Base-by-base conservation (phyloP, 352 stramenopile species). In the Globisporangium ultimum region DNA sequence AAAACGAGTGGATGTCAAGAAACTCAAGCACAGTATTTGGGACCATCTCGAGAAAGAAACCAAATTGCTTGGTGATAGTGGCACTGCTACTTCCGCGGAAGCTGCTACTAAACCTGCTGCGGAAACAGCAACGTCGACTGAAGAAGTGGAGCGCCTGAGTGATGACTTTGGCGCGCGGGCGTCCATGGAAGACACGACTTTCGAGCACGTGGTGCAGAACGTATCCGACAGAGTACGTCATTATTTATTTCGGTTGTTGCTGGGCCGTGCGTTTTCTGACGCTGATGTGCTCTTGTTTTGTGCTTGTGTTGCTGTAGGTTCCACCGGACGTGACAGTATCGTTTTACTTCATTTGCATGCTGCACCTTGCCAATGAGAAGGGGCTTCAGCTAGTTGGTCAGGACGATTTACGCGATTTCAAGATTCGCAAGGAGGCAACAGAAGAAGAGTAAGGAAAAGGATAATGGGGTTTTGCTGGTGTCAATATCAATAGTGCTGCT, bases 351-450 rank as follows among this genome's bases (percentile, higher is more conserved):
- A 99, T 99, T 58, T 99, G 95, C 63, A 88, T 99, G 61, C 76
- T 99, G n/a, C 97, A 99, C 74, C 80, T 99, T 18, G 96, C 96
- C 15, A 99, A 99, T 68, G 97, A 99, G 71, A 99, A 99, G 70
- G 95, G 91, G 17, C 71, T 99, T 13, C 75, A 91, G 58, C 70
- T 98, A 38, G 65, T 67, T 9, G 85, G 85, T 2, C 81, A 95
- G 62, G 78, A 91, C 6, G 79, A 92, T 56, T 48, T 95, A 58
- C 71, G 72, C 42, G 76, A 95, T 55, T 95, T 95, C 53, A 71
- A 76, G 47, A 94, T 94, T 58, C 63, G 28, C 28, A 36, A 36
- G 68, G 18, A 80, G 80, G 47, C 73, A 85, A 46, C 24, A 52
- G 59, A 65, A 40, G 34, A 64, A 63, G 47, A 46, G 48, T 41